Conservation (phyloP, 768 basidiomycete genomes). For the Plicaturopsis crispa region DNA sequence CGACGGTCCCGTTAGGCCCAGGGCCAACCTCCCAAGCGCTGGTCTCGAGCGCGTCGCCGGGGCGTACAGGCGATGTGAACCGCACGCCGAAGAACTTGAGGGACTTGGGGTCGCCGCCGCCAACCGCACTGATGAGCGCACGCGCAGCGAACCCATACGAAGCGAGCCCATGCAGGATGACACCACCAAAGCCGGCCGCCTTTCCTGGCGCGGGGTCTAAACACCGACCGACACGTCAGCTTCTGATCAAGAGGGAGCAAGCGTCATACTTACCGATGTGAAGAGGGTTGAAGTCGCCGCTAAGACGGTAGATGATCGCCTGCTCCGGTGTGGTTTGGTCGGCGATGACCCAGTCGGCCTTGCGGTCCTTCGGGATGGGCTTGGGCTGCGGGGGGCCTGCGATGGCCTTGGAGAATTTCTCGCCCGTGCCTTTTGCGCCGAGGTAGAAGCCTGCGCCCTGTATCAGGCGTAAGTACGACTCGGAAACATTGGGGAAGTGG, state of each 20-base stretch:
- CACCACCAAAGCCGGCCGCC: slow-evolving; percentile 71
- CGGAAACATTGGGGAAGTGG: not conserved
- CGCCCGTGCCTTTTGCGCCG: slow-evolving; percentile 56
- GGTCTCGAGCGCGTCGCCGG: slow-evolving; percentile 77
- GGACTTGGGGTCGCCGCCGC: slow-evolving; percentile 49
- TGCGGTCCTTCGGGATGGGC: slow-evolving; percentile 50
- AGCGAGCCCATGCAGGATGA: slow-evolving; percentile 80
- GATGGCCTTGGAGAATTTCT: slow-evolving; percentile 55
- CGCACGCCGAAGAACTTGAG: slow-evolving; percentile 64
- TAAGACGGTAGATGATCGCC: slow-evolving; percentile 64
- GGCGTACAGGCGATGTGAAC: slow-evolving; percentile 80
- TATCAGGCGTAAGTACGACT: not conserved
- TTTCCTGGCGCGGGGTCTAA: slow-evolving; percentile 71
- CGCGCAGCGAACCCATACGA: slow-evolving; percentile 80
- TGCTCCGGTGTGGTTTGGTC: slow-evolving; percentile 62
- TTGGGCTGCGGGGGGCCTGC: slow-evolving; percentile 55
- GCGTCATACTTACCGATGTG: slow-evolving; percentile 53
- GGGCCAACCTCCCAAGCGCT: slow-evolving; percentile 70
- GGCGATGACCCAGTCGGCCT: slow-evolving; percentile 51
- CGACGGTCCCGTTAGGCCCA: slow-evolving; percentile 49
- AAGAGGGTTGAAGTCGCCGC: slow-evolving; percentile 74
- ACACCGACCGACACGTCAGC: not conserved
- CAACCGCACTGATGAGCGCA: slow-evolving; percentile 58
- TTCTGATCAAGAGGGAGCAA: too few relatives aligned
- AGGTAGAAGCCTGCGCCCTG: slow-evolving; percentile 67